Evolutionary conservation across 345 rosid genomes (phyloP).

Genomic region (Citrus glauca): DNA sequence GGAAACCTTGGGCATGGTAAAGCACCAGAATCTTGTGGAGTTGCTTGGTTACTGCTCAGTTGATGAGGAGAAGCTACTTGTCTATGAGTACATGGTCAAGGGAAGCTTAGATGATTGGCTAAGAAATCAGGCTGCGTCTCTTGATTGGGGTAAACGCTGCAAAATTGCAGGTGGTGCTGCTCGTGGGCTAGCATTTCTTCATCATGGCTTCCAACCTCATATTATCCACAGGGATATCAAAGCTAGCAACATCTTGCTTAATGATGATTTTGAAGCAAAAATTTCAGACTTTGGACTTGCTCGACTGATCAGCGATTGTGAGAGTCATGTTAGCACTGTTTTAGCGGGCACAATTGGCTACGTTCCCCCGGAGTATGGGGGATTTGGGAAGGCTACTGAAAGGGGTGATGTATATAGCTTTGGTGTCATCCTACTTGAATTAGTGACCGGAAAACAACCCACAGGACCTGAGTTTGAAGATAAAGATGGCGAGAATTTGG

Average conservation of each 20-base stretch:
- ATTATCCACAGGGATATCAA: conserved; percentile 92
- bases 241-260: conserved; percentile 80
- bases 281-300: conserved; percentile 96
- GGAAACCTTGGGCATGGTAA: conserved; percentile 88
- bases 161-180: conserved; percentile 82
- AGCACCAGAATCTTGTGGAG: conserved; percentile 83
- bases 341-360: conserved; percentile 84
- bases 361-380: conserved; percentile 93
- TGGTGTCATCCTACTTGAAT: conserved; percentile 80
- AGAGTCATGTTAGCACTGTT: conserved; percentile 88
- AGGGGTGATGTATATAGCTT: conserved; percentile 91
- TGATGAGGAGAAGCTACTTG: conserved; percentile 84
- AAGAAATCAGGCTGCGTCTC: conserved; percentile 58
- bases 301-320: conserved; percentile 82
- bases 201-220: conserved; percentile 86
- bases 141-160: conserved; percentile 77
- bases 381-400: conserved; percentile 66
- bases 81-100: conserved; percentile 86
- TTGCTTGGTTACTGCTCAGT: conserved; percentile 80
- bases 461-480: conserved; percentile 91
- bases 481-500: conserved; percentile 85
- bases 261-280: conserved; percentile 76
- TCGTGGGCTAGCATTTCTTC: conserved; percentile 76
- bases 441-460: conserved; percentile 89
- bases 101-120: conserved; percentile 91